phyloP scores from a whole-genome alignment of 2,329 filamentous ascomycete species.

The Diaporthe ampelina region DNA sequence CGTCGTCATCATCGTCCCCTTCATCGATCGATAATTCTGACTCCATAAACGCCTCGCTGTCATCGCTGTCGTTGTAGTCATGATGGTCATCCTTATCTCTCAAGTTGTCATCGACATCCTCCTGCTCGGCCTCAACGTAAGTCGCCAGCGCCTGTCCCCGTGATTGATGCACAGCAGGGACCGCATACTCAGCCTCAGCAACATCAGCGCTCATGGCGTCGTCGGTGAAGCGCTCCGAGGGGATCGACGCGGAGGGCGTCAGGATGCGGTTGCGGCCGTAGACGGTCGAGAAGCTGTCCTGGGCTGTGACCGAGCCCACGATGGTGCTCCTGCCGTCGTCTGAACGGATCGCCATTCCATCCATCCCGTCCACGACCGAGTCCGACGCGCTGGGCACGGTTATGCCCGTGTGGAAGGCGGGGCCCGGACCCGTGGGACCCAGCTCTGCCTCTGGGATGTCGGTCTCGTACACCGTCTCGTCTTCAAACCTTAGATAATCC shows the following conservation, averaged over 20 bases:
- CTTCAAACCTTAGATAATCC: slow-evolving; percentile 69
- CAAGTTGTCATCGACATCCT: slow-evolving; percentile 26
- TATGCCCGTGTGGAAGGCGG: slow-evolving; percentile 60
- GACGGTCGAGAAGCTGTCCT: slow-evolving; percentile 57
- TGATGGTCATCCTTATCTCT: slow-evolving; percentile 9
- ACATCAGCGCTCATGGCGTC: slow-evolving; percentile 50
- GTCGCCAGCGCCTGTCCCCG: slow-evolving; percentile 42
- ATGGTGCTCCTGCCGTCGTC: slow-evolving; percentile 50
- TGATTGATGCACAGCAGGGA: slow-evolving; percentile 46
- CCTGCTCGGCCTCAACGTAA: slow-evolving; percentile 39
- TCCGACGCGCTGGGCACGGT: slow-evolving; percentile 50
- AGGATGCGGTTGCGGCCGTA: slow-evolving; percentile 51
- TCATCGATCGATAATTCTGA: slow-evolving; percentile 7
- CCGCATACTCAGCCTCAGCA: slow-evolving; percentile 51
- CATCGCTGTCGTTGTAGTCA: slow-evolving; percentile 44
- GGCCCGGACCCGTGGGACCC: slow-evolving; percentile 62
- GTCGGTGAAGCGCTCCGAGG: slow-evolving; percentile 54
- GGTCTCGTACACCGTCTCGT: slow-evolving; percentile 54
- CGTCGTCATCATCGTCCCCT: slow-evolving; percentile 12
- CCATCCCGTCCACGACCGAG: slow-evolving; percentile 50
- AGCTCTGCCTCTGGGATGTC: slow-evolving; percentile 58
- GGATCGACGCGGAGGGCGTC: slow-evolving; percentile 51
- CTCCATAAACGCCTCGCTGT: slow-evolving; percentile 24
- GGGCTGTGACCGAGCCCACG: slow-evolving; percentile 53
- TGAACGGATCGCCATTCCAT: slow-evolving; percentile 49